Percentiles rank a stretch among this genome's conserved stretches.
phyloP scores from a whole-genome alignment of 148 eudicot genomes.

The Euryodendron excelsum region DNA sequence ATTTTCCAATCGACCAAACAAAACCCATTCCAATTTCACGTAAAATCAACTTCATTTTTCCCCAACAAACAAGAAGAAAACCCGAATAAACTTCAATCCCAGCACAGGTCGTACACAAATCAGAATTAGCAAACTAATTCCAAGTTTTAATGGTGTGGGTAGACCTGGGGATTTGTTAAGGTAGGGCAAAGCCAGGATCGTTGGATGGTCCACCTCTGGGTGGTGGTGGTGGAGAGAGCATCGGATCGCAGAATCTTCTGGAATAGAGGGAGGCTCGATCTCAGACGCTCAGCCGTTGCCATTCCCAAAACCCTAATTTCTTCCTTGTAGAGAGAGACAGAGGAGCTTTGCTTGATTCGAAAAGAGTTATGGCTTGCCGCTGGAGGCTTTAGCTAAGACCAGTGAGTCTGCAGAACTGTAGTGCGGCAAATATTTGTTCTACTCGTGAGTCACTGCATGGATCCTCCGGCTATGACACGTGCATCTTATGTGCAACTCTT shows the following conservation, averaged over 20 bases:
- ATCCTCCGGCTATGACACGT: too few species aligned
- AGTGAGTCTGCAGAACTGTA: too few species aligned
- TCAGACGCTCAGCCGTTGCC: slow-evolving; percentile 67
- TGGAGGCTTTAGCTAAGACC: too few species aligned
- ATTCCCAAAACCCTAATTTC: slow-evolving; percentile 24
- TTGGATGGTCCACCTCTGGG: slow-evolving; percentile 35
- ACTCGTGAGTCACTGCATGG: too few species aligned
- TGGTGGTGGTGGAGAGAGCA: slow-evolving; percentile 33
- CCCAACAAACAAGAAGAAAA: not conserved
- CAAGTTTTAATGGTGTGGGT: not conserved
- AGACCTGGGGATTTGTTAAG: slow-evolving; percentile 48
- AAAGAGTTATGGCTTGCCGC: too few species aligned
- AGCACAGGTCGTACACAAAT: not conserved
- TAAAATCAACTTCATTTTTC: not conserved
- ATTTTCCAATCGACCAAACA: not conserved
- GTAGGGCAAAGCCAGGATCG: slow-evolving; percentile 32
- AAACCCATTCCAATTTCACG: not conserved
- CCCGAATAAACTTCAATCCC: not conserved
- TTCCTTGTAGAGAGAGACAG: not conserved
- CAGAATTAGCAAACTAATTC: not conserved
- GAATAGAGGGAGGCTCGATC: slow-evolving; percentile 49
- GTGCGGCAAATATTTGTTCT: too few species aligned
- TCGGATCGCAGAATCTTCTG: slow-evolving; percentile 34
- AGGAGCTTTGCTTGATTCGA: too few species aligned
- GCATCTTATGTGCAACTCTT: too few species aligned